Evolutionary conservation across 2,329 filamentous ascomycete species (phyloP), one percentile per base, ranked within the genome.

Genomic region (Rhynchosporium secalis): DNA sequence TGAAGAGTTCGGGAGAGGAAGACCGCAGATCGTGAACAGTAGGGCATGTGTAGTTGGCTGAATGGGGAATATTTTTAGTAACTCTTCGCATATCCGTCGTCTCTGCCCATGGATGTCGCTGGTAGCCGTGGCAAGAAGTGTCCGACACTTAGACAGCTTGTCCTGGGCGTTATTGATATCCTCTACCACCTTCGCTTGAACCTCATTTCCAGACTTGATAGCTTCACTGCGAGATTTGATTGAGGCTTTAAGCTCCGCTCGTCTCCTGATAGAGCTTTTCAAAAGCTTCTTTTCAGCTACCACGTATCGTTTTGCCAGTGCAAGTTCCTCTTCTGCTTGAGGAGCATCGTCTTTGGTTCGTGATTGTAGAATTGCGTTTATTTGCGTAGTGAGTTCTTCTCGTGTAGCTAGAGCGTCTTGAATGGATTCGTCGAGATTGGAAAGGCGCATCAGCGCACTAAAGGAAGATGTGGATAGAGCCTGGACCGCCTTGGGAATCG

Each of bases 401-500:
- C 90, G 86, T 0, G 91, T 96, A 1, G 87, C 84, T 9, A 96
- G 78, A 1, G 92, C 92, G 75, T 98, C 94, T 73, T 96, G 92
- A 29, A 97, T 91, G 60, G 92, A 96, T 73, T 90, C 91, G 66
- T 96, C 92, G 15, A 98, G 81, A 62, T 93, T 96, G 5, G 91
- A 88, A 10, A 98, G 81, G 64, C 90, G 88, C 87, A 97, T 94
- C 26, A 98, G 80, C 1, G 90, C 86, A 71, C 92, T 92, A 74
- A 96, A 97, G 0, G 92, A 92, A 0, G 92, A 92, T 0, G 89
- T 92, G 0, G 83, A 78, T 0, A 83, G 73, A 2, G 78, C 69
- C 1, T 80, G 75, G 5, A 81, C 80, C 29, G 83, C 78, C 65
- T 83, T 85, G 0, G 84, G 82, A 29, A 65, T 67, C 46, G 70